phyloP scores from a whole-genome alignment of 2,329 filamentous ascomycete species.

The Clarireedia monteithiana region DNA sequence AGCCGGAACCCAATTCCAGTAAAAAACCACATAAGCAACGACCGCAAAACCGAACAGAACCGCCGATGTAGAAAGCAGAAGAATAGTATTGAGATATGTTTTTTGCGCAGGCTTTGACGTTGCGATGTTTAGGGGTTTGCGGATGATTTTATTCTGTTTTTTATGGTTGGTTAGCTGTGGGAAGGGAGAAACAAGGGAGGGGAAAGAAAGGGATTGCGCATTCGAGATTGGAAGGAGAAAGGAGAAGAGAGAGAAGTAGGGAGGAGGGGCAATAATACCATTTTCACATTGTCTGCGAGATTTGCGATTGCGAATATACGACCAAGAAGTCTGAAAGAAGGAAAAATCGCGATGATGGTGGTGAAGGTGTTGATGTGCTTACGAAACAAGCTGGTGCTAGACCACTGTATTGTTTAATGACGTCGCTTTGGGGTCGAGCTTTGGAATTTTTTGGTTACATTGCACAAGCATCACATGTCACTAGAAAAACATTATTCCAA shows the following conservation, averaged over 20 bases:
- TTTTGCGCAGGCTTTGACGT: conserved; percentile 55
- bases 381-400: too few relatives aligned
- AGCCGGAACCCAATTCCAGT: conserved; percentile 59
- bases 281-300: too few relatives aligned
- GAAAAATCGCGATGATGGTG: too few relatives aligned
- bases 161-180: background rate
- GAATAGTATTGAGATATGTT: conserved; percentile 51
- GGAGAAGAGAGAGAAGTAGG: background rate
- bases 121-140: conserved; percentile 45
- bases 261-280: too few relatives aligned
- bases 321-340: too few relatives aligned
- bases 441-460: too few relatives aligned
- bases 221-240: background rate
- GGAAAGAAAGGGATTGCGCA: background rate
- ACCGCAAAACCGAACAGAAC: conserved; percentile 50
- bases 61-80: conserved; percentile 37
- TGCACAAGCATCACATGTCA: too few relatives aligned
- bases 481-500: too few relatives aligned
- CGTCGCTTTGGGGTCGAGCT: too few relatives aligned
- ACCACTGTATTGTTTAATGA: too few relatives aligned
- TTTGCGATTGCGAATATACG: too few relatives aligned
- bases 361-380: too few relatives aligned
- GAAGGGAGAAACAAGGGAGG: background rate
- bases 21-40: conserved; percentile 58
- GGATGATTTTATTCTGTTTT: conserved; percentile 41